Conservation (phyloP, 805 yeast genomes). For the Suhomyces kilbournensis region DNA sequence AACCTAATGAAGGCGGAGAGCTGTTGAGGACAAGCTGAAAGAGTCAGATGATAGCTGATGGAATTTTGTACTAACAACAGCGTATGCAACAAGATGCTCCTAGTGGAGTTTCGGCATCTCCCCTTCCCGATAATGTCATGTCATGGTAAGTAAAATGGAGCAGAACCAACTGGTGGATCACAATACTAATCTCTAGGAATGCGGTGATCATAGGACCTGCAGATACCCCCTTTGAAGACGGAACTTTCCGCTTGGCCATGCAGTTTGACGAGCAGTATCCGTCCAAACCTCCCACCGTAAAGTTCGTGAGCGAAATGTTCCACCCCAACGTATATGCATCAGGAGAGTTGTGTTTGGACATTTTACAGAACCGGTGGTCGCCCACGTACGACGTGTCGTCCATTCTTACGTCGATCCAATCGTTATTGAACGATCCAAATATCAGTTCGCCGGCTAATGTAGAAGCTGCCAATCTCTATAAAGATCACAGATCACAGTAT, state of each 20-base stretch:
- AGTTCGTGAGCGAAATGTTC: conserved; percentile 90
- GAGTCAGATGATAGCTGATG: background rate
- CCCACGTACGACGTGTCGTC: conserved; percentile 98
- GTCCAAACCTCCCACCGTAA: conserved; percentile 91
- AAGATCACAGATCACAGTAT: conserved; percentile 92
- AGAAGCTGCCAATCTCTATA: conserved; percentile 93
- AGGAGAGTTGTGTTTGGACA: conserved; percentile 94
- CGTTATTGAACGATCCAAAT: conserved; percentile 91
- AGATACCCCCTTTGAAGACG: conserved; percentile 97
- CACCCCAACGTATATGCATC: conserved; percentile 96
- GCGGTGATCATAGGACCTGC: conserved; percentile 97
- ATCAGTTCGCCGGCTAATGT: conserved; percentile 96
- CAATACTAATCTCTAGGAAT: conserved; percentile 43
- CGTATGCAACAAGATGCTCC: conserved; percentile 98
- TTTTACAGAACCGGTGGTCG: conserved; percentile 95
- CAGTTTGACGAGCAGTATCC: conserved; percentile 98
- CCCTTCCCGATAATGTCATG: conserved; percentile 96
- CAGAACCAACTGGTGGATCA: no score
- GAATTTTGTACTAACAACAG: conserved; percentile 14
- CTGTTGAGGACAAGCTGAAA: background rate
- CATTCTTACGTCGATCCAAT: conserved; percentile 88
- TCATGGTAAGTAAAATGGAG: conserved; percentile 47
- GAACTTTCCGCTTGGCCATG: conserved; percentile 81
- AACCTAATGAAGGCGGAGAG: background rate
- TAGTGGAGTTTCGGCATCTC: conserved; percentile 96